A percentile compares a stretch with the other conserved stretches of the same genome.
Conservation (phyloP, 2,329 filamentous ascomycete genomes). For the Aspergillus cejpii region DNA sequence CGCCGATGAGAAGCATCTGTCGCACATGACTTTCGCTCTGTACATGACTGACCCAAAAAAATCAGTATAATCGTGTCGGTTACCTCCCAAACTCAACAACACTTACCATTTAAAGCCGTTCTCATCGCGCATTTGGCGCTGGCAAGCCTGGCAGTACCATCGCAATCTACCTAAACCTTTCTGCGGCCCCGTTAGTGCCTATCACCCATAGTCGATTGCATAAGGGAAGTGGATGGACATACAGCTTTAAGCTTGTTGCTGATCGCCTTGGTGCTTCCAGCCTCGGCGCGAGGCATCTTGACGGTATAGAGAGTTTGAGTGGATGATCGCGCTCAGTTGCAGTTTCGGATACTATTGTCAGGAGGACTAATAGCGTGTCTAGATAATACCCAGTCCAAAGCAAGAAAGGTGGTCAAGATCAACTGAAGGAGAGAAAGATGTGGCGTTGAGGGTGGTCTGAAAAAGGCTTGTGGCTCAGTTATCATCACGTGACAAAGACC, state of each 20-base stretch:
- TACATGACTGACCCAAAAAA: conserved; percentile 54
- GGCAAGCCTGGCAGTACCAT: conserved; percentile 86
- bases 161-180: conserved; percentile 64
- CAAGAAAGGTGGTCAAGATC: neutral
- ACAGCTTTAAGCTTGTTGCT: conserved; percentile 78
- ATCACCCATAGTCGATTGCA: neutral
- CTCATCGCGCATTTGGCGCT: conserved; percentile 70
- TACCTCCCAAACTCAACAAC: too few species aligned
- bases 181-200: conserved; percentile 13
- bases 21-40: conserved; percentile 80
- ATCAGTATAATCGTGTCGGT: neutral
- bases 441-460: neutral
- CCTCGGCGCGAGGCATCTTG: conserved; percentile 86
- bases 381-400: neutral
- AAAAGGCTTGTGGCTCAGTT: neutral
- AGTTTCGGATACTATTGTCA: too few species aligned
- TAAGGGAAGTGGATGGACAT: conserved; percentile 49
- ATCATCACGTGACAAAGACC: neutral
- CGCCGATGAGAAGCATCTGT: conserved; percentile 80
- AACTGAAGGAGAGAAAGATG: neutral
- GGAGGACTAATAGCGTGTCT: too few species aligned
- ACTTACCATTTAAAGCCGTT: conserved; percentile 71
- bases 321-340: too few species aligned
- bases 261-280: conserved; percentile 83
- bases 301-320: too few species aligned